Conservation (phyloP, 164 flowering plant species). For the Nymphaea colorata region DNA sequence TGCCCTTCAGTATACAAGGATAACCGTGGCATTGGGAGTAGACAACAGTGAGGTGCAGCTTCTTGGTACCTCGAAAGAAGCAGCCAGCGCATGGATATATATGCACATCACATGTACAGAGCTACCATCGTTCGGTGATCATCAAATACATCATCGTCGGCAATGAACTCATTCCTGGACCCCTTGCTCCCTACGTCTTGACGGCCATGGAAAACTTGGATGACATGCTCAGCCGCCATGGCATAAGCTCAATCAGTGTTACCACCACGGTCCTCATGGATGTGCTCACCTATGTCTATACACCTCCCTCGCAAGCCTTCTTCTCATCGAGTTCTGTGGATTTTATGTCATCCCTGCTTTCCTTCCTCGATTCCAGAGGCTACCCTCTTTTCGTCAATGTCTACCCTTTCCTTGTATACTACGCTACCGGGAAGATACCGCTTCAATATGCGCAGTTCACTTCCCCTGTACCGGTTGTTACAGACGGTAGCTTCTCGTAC, state of each 20-base stretch:
- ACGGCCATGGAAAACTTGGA: slow-evolving; percentile 26
- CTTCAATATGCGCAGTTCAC: slow-evolving; percentile 10
- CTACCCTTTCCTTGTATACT: slow-evolving; percentile 23
- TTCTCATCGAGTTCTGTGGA: slow-evolving; percentile 2
- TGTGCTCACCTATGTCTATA: slow-evolving; percentile 5
- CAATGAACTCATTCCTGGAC: slow-evolving; percentile 28
- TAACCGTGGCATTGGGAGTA: slow-evolving; percentile 25
- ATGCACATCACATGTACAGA: slow-evolving; percentile 19
- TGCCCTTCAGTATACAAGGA: slow-evolving; percentile 35
- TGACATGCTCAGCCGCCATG: slow-evolving; percentile 15
- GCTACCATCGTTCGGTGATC: slow-evolving; percentile 16
- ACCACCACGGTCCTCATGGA: slow-evolving; percentile 12
- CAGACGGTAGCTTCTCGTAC: neutral
- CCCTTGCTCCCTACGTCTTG: slow-evolving; percentile 14
- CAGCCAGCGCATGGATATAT: slow-evolving; percentile 28
- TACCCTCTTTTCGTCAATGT: slow-evolving; percentile 28
- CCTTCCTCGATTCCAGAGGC: slow-evolving; percentile 6
- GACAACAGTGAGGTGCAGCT: slow-evolving; percentile 26
- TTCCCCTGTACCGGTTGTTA: neutral
- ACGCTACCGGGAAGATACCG: neutral
- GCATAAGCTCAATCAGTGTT: slow-evolving; percentile 20
- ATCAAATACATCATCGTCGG: slow-evolving; percentile 35
- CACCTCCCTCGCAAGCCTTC: slow-evolving; percentile 22
- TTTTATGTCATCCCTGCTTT: slow-evolving; percentile 13
- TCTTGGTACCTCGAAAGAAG: slow-evolving; percentile 15